Evolutionary conservation across 2,329 filamentous ascomycete genomes (phyloP), one percentile per base, ranked within the genome.

Genomic region (Didymella pinodella): DNA sequence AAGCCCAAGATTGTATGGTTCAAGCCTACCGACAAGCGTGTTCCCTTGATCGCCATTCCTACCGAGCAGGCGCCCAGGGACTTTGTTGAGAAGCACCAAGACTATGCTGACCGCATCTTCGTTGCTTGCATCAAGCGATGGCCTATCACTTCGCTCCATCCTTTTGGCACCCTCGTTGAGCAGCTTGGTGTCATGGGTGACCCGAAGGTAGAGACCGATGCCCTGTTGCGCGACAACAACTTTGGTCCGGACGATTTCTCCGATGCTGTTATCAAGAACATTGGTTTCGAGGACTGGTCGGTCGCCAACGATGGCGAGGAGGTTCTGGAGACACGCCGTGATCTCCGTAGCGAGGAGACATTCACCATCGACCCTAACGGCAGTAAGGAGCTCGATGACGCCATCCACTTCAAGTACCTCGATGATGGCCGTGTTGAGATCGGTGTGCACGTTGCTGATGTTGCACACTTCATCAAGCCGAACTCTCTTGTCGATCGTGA

Each of bases 1-100:
- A 97, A 97, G 81, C 95, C 95, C 64, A 99, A 99, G 88, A 99
- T 99, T 80, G 95, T 99, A 41, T 99, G 95, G 95, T 99, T 99
- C 83, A 99, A 99, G 84, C 95, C 95, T 58, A 99, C 95, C 1
- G 95, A 99, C 81, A 98, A 99, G 86, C 92, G 95, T 74, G 95
- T 99, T 47, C 95, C 95, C 48, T 84, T 99, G 66, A 99, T 99
- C 78, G 95, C 95, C 53, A 99, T 99, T 65, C 95, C 95, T 1
- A 99, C 95, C 3, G 95, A 99, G 78, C 95, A 99, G 80, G 95
- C 95, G 8, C 95, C 95, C 20, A 90, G 93, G 34, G 95, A 98
- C 80, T 99, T 99, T 71, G 95, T 99, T 28, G 95, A 99, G 82
- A 97, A 95, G 79, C 95, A 99, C 77, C 92, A 97, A 77, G 92